Evolutionary conservation across 768 basidiomycete species (phyloP), one percentile per base, ranked within the genome.

Genomic region (Tulasnella sp.): DNA sequence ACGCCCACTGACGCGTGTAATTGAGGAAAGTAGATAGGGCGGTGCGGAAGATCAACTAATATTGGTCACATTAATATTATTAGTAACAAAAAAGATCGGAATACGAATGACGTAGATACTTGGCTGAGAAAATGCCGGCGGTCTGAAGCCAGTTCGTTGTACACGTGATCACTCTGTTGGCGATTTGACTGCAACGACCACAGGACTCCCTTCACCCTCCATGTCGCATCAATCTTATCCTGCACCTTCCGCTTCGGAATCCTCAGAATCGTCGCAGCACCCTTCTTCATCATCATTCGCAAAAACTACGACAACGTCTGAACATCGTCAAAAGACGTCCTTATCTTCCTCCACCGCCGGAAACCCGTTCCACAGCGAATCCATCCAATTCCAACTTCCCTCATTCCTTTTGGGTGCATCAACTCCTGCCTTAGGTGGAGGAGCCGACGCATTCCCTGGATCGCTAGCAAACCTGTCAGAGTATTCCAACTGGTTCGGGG

Each of bases 371-470:
- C 47, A 35, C 40, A 70, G 35, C 44, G 69, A 70, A 35, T 6
- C 44, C 14, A 65, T 73, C 35, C 65, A 22, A 26, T 73, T 73
- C 42, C 72, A 73, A 68, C 42, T 73, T 26, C 72, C 72, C 6
- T 67, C 65, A 19, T 73, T 73, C 72, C 67, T 73, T 34, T 29
- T 62, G 22, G 66, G 72, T 37, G 71, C 71, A 35, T 62, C 62
- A 29, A 72, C 62, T 40, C 67, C 72, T 37, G 69, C 72, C 16
- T 32, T 65, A n/a, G 72, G 65, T 22, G 72, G 72, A 29, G 71
- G 71, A 39, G 63, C 37, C 22, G 71, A 72, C 32, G 71, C 64
- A 34, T 42, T 72, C 36, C 64, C 71, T 5, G 63, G 71, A 22
- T 72, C 71, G 34, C 39, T 63, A 64, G 35, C 71, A 34, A 65